Evolutionary conservation across 192 early-diverging fungal genomes (phyloP), one percentile per base, ranked within the genome.

Genomic region (Podila epigama): DNA sequence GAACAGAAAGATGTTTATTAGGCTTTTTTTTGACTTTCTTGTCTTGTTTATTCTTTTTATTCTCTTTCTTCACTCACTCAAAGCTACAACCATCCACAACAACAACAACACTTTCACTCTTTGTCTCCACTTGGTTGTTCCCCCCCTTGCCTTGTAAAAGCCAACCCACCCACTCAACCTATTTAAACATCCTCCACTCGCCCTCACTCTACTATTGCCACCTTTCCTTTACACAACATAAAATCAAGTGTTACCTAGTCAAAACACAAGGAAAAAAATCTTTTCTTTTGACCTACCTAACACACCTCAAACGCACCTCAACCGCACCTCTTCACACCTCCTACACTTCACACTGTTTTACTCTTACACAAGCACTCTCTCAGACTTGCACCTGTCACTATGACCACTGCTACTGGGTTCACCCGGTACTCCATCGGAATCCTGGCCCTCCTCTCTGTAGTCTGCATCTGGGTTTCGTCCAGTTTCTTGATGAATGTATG

Each of bases 391-490:
- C 44, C n/a, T 22, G 25, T 22, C 44, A 16, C 58, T 39, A 36
- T 41, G 33, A 34, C 36, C 55, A 37, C 51, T 42, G 50, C 73
- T 31, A 60, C 28, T 22, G 66, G 60, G 12, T 18, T 48, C 44
- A 77, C 73, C 31, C 87, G 92, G 16, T 88, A 86, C 36, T 68
- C 83, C 20, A 33, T 85, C 34, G 93, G 93, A 15, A 79, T 93
- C n/a, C 18, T 87, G 2, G 77, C 87, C 32, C 75, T 94, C 28
- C 75, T 93, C n/a, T 69, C 82, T 53, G 92, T 94, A 8, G 93
- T 93, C 54, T 66, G 90, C 55, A 92, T 94, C 54, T 94, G 93
- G 93, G 90, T 92, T 4, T 83, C 84, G 1, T 91, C 89, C 42
- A 92, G 91, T 20, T 94, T 92, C 73, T 70, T 93, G 15, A 90